Evolutionary conservation across 768 basidiomycete genomes (phyloP).

Genomic region (Podaxis sp.): DNA sequence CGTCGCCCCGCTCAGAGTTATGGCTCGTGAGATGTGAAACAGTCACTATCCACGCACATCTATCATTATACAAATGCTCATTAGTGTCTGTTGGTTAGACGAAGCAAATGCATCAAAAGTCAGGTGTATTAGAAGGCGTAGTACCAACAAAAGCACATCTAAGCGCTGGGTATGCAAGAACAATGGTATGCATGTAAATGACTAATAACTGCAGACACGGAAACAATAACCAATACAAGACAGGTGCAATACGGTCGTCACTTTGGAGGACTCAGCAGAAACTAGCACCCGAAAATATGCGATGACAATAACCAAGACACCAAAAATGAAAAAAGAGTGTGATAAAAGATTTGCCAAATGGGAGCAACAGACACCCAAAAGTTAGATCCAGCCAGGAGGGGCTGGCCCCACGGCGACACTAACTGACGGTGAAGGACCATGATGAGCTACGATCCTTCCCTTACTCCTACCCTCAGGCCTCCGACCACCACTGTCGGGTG

Average conservation of each 20-base stretch:
- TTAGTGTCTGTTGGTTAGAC: too few species aligned
- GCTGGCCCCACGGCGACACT: conserved; percentile 5
- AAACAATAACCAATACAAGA: neutral
- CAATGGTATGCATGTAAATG: neutral
- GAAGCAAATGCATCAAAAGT: neutral
- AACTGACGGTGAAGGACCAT: neutral
- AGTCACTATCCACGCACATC: too few species aligned
- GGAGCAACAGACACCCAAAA: too few species aligned
- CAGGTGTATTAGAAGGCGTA: neutral
- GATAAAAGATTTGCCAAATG: too few species aligned
- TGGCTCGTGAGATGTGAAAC: too few species aligned
- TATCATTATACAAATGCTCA: too few species aligned
- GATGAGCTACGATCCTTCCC: neutral
- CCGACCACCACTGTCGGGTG: neutral
- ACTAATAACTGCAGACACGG: neutral
- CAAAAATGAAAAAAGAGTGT: too few species aligned
- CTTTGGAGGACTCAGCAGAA: too few species aligned
- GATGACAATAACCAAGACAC: too few species aligned
- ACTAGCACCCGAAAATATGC: too few species aligned
- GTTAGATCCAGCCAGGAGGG: conserved; percentile 26
- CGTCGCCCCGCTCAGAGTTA: too few species aligned
- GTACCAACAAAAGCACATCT: neutral
- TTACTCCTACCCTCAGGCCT: neutral
- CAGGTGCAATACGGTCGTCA: too few species aligned
- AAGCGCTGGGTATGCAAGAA: neutral